Evolutionary conservation across 176 grass and related monocot species (phyloP).

Genomic region (Ensete ventricosum): DNA sequence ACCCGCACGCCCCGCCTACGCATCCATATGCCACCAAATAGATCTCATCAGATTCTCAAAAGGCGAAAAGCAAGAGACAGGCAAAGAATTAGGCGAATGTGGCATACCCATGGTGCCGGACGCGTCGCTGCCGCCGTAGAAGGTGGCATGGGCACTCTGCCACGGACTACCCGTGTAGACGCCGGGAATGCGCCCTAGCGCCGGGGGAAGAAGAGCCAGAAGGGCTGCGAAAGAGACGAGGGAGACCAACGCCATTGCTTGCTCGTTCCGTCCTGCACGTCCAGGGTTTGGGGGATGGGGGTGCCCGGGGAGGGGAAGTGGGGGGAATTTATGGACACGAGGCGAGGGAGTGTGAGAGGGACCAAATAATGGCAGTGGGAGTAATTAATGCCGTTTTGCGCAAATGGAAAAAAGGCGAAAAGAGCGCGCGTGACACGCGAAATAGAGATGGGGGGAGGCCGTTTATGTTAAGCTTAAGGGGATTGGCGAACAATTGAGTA

Average conservation of each 20-base stretch:
- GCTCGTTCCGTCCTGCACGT: not conserved
- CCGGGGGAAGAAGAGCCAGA: not conserved
- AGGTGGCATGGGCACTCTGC: constrained; percentile 7
- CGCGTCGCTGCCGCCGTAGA: constrained; percentile 10
- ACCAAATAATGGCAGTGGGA: not conserved
- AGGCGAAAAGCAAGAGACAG: not conserved
- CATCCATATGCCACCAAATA: not conserved
- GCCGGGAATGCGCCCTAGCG: constrained; percentile 1
- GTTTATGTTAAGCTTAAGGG: not conserved
- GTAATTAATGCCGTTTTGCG: not conserved
- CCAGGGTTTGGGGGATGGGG: not conserved
- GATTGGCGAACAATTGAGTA: not conserved
- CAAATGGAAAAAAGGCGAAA: not conserved
- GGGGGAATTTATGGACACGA: constrained; percentile 1
- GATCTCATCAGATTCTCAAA: not conserved
- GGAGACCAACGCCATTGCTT: not conserved
- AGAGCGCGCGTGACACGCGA: not conserved
- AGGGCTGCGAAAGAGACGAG: not conserved
- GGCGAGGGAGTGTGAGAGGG: not conserved
- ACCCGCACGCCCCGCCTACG: constrained; percentile 4
- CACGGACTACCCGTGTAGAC: not conserved
- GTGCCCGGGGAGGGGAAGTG: not conserved
- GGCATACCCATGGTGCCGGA: constrained; percentile 7
- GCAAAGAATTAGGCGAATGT: not conserved
- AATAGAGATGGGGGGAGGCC: not conserved